Conservation (phyloP, 805 yeast species). For the Suhomyces tanzawaensis region DNA sequence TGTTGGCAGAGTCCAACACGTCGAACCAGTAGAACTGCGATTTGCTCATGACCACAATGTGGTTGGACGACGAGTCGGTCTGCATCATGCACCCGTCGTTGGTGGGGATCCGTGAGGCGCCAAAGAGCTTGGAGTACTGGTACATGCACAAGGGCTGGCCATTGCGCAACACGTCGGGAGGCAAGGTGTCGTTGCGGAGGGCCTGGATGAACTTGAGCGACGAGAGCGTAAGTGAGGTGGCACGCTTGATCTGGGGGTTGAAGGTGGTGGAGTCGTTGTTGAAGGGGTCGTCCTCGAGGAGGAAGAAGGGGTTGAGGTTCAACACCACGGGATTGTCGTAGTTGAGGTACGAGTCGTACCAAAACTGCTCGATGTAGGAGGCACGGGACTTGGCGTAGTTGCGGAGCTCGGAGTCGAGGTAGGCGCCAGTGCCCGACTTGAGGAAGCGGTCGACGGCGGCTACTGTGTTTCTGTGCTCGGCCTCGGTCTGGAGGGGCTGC, state of each 20-base stretch:
- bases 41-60: conserved; percentile 75
- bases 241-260: conserved; percentile 68
- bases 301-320: conserved; percentile 85
- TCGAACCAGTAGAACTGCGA: conserved; percentile 96
- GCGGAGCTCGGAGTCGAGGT: conserved; percentile 61
- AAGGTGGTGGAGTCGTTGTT: conserved; percentile 43
- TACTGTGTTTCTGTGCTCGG: conserved; percentile 61
- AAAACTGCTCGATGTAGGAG: conserved; percentile 88
- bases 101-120: conserved; percentile 84
- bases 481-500: conserved; percentile 77
- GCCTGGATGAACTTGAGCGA: conserved; percentile 79
- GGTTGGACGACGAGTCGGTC: conserved; percentile 70
- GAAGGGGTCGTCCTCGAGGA: conserved; percentile 90
- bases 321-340: conserved; percentile 90
- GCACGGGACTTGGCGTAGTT: conserved; percentile 61
- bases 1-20: conserved; percentile 71
- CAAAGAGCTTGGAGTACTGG: conserved; percentile 83
- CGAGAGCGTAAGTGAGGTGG: conserved; percentile 74
- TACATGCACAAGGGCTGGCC: conserved; percentile 80
- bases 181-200: conserved; percentile 67
- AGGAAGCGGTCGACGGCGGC: conserved; percentile 58
- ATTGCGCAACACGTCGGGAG: conserved; percentile 65
- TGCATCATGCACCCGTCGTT: conserved; percentile 80
- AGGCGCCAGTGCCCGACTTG: conserved; percentile 47
- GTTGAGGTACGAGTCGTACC: conserved; percentile 87